Evolutionary conservation across 2,329 filamentous ascomycete genomes (phyloP).

Genomic region (Epichloe gansuensis): DNA sequence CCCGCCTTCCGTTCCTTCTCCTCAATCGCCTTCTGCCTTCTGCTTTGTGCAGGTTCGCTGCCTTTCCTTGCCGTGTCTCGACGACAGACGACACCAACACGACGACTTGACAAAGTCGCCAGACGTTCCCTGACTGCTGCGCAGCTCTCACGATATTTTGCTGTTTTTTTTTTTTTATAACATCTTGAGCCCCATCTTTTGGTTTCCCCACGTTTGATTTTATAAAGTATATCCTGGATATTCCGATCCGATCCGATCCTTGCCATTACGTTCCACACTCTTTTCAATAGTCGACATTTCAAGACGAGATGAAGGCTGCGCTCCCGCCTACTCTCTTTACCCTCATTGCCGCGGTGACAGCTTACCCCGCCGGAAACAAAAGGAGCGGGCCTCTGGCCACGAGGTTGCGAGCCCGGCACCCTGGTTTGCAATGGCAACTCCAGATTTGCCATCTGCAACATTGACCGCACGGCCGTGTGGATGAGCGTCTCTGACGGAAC

Average conservation of each 20-base stretch:
- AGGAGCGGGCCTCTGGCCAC: background rate
- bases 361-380: background rate
- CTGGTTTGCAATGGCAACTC: constrained; percentile 2
- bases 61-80: background rate
- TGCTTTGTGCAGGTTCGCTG: background rate
- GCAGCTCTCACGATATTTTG: background rate
- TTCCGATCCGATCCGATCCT: background rate
- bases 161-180: background rate
- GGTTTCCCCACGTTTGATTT: background rate
- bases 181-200: background rate
- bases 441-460: constrained; percentile 1
- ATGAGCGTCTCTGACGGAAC: constrained; percentile 2
- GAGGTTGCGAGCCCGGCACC: background rate
- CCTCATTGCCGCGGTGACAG: background rate
- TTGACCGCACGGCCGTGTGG: background rate
- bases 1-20: too few species aligned
- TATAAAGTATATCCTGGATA: background rate
- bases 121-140: background rate
- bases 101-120: background rate
- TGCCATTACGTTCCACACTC: background rate
- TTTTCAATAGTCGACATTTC: background rate
- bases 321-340: background rate
- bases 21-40: background rate
- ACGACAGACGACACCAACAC: background rate
- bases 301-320: background rate